Evolutionary conservation across 768 basidiomycete species (phyloP).

Genomic region (Mycena capillaripes): DNA sequence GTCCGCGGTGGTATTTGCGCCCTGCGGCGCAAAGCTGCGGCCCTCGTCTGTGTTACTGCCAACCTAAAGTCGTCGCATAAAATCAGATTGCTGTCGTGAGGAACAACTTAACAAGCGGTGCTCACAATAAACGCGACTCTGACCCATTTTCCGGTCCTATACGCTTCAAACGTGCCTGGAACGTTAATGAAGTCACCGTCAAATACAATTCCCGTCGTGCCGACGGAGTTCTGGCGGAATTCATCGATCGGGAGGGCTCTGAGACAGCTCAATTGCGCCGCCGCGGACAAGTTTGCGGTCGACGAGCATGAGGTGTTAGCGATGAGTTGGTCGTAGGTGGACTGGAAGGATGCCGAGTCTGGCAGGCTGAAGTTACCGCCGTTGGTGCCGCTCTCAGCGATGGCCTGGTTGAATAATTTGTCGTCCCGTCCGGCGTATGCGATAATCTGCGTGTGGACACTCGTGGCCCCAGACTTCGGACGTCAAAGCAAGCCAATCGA

Average conservation of each 20-base stretch:
- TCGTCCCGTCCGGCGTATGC: constrained; percentile 42
- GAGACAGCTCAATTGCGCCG: constrained; percentile 26
- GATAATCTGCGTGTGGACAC: constrained; percentile 49
- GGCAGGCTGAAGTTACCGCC: constrained; percentile 25
- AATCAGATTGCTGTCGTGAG: background rate
- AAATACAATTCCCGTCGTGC: constrained; percentile 25
- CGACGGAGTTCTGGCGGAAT: constrained; percentile 30
- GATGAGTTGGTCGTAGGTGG: constrained; percentile 24
- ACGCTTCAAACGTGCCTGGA: constrained; percentile 15
- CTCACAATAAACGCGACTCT: constrained; percentile 31
- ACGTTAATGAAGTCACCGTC: constrained; percentile 33
- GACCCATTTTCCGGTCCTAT: constrained; percentile 27
- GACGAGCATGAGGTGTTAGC: constrained; percentile 29
- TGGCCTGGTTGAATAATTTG: constrained; percentile 34
- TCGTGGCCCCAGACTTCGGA: constrained; percentile 49
- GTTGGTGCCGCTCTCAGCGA: constrained; percentile 30
- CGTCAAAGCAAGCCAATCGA: background rate
- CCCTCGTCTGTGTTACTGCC: constrained; percentile 36
- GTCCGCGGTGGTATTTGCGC: constrained; percentile 30
- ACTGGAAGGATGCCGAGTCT: background rate
- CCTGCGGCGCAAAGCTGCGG: background rate
- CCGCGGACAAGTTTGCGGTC: constrained; percentile 19
- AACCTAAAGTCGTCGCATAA: background rate
- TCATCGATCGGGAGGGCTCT: constrained; percentile 31
- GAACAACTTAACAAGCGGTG: background rate